Evolutionary conservation across 2,329 filamentous ascomycete genomes (phyloP), one percentile per base, ranked within the genome.

Genomic region (Arthrobotrys megalospora): DNA sequence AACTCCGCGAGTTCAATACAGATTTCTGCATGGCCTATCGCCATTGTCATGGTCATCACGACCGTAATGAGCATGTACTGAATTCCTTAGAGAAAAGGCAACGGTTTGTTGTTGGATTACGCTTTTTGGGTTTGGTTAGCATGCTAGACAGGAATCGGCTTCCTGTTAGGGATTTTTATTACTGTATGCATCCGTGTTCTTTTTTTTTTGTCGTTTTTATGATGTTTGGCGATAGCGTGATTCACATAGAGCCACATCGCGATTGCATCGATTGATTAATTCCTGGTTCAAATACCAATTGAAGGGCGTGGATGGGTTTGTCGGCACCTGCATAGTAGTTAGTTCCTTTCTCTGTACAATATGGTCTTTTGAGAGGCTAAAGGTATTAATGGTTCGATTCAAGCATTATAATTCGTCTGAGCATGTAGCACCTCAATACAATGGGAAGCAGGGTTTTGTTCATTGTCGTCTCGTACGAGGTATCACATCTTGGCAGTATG

Each of bases 1-100:
- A 77, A 77, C 34, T 58, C 73, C 7, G 73, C 66, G 32, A 66
- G 66, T 43, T 71, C 60, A 34, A 16, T 66, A 6, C 32, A 43
- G 48, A 36, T 62, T 63, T 71, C 66, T 43, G 36, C 50, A 45
- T 65, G 60, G 67, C 58, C 28, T 47, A 21, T 77, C 21, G 73
- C 62, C 45, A 48, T 71, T 60, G 66, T 53, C 45, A 67, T 77
- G 67, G 55, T 64, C 45, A 55, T 77, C 32, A 60, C 73, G 43
- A 62, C 50, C 41, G 36, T 77, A 60, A 52, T 77, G 19, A 66
- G 73, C 60, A 48, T 77, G 58, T 77, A 70, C 72, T 76, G 53
- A 70, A 38, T 62, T n/a, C 38, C 38, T 64, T 34, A 55, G 50
- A 16, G 8, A 12, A n/a, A 45, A 19, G 65, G 38, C 41, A 14